Evolutionary conservation across 2,329 filamentous ascomycete species (phyloP).

Genomic region (Neonectria punicea): DNA sequence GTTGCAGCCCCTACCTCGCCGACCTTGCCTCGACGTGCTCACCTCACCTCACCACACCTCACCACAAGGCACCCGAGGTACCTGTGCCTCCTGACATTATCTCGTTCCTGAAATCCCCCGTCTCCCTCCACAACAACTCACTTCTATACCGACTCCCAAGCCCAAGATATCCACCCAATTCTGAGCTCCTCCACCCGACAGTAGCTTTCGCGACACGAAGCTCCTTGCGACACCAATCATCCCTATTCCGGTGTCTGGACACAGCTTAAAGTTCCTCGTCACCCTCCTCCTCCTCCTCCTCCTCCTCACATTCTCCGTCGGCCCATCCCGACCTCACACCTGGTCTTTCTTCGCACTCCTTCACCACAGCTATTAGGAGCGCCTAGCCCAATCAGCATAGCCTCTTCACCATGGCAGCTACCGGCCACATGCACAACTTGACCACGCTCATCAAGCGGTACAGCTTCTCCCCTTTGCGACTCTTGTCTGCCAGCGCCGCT

Average conservation of each 20-base stretch:
- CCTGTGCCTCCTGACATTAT: slow-evolving; percentile 2
- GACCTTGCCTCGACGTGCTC: neutral
- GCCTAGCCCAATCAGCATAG: neutral
- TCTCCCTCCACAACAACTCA: slow-evolving; percentile 12
- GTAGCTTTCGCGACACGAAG: neutral
- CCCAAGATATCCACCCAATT: neutral
- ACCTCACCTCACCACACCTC: neutral
- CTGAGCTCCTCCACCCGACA: neutral
- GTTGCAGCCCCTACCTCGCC: neutral
- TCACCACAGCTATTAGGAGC: neutral
- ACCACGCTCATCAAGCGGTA: slow-evolving; percentile 99
- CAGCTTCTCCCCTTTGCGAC: slow-evolving; percentile 9
- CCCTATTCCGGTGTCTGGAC: slow-evolving; percentile 29
- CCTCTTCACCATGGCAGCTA: slow-evolving; percentile 69
- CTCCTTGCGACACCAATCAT: slow-evolving; percentile 11
- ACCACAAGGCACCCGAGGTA: neutral
- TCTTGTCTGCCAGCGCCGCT: neutral
- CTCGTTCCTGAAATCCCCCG: neutral
- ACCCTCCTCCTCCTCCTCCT: neutral
- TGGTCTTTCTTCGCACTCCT: neutral
- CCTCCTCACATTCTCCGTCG: slow-evolving; percentile 2
- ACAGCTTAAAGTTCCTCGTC: neutral
- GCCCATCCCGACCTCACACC: neutral
- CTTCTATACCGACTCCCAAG: neutral
- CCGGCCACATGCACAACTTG: slow-evolving; percentile 93